Percentiles rank a stretch among this genome's conserved stretches.
These are phyloP conservation scores for Geotrichum restrictum DNA, from an alignment of 1,139 yeast species.

Conservation along the genomic window DNA sequence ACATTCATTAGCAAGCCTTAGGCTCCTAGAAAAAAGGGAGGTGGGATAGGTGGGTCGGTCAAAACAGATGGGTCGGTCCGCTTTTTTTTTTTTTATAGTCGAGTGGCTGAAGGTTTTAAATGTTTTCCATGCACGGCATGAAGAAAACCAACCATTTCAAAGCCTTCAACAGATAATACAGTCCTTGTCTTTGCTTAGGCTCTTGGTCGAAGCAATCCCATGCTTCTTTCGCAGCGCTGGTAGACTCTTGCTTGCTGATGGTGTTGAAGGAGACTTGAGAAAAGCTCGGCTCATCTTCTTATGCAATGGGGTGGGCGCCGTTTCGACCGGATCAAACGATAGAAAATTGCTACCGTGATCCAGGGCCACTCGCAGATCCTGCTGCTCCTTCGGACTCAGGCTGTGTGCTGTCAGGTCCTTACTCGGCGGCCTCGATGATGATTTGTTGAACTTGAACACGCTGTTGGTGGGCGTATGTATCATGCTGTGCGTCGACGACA, in stretches of 20 bases:
- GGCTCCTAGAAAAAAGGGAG: not conserved
- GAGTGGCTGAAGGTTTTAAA: not conserved
- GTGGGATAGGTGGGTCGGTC: not conserved
- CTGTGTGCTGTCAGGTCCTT: not conserved
- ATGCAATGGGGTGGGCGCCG: not conserved
- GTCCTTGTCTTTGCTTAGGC: conserved; percentile 1
- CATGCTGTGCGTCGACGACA: not conserved
- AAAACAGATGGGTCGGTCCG: not conserved
- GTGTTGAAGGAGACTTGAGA: not conserved
- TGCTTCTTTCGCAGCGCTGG: not conserved
- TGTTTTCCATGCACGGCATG: too few relatives aligned
- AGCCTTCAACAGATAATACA: not conserved
- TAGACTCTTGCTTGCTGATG: not conserved
- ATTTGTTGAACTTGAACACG: not conserved
- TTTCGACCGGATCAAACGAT: not conserved
- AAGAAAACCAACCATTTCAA: too few relatives aligned
- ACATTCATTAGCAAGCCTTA: not conserved
- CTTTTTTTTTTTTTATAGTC: not conserved
- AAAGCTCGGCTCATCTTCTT: not conserved
- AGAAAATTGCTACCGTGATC: not conserved
- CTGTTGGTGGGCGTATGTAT: not conserved
- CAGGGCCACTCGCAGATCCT: not conserved
- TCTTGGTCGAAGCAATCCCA: not conserved
- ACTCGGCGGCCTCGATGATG: not conserved
- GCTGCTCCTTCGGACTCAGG: not conserved